Evolutionary conservation across 176 grass and related monocot genomes (phyloP).

Genomic region (Ampelocalamus luodianensis): DNA sequence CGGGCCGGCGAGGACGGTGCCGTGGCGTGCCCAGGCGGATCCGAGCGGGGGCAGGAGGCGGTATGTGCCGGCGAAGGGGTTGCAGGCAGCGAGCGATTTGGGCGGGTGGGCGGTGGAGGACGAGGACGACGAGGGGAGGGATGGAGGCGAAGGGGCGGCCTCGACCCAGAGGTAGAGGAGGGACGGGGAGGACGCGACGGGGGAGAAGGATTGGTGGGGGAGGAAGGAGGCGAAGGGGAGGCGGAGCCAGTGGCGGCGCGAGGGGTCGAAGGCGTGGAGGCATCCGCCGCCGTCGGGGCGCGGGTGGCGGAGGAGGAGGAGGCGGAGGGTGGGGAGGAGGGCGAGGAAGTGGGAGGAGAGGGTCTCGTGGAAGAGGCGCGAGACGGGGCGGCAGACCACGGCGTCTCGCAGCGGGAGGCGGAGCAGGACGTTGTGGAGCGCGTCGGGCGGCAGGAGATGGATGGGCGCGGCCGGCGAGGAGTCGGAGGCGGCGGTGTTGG

Average conservation of each 20-base stretch:
- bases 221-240: slow-evolving; percentile 87
- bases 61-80: slow-evolving; percentile 76
- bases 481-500: slow-evolving; percentile 25
- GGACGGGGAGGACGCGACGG: slow-evolving; percentile 77
- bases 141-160: neutral
- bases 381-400: slow-evolving; percentile 70
- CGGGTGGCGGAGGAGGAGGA: slow-evolving; percentile 81
- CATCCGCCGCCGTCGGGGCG: slow-evolving; percentile 62
- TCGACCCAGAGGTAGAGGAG: slow-evolving; percentile 99
- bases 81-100: slow-evolving; percentile 91
- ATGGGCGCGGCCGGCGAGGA: slow-evolving; percentile 54
- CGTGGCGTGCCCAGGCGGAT: slow-evolving; percentile 98
- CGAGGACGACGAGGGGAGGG: slow-evolving; percentile 17
- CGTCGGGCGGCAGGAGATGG: slow-evolving; percentile 76
- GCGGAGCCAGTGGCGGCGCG: slow-evolving; percentile 69
- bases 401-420: slow-evolving; percentile 79
- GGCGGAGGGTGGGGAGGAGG: slow-evolving; percentile 57
- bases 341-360: slow-evolving; percentile 54
- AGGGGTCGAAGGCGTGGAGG: slow-evolving; percentile 90
- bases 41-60: slow-evolving; percentile 84
- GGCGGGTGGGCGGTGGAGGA: slow-evolving; percentile 48
- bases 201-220: slow-evolving; percentile 81
- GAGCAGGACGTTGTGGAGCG: slow-evolving; percentile 80
- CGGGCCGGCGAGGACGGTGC: slow-evolving; percentile 88
- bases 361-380: slow-evolving; percentile 64